Percentiles rank a stretch among this genome's conserved stretches.
Evolutionary conservation across 208 protist genomes (phyloP).

Genomic region (Angomonas ambiguus): DNA sequence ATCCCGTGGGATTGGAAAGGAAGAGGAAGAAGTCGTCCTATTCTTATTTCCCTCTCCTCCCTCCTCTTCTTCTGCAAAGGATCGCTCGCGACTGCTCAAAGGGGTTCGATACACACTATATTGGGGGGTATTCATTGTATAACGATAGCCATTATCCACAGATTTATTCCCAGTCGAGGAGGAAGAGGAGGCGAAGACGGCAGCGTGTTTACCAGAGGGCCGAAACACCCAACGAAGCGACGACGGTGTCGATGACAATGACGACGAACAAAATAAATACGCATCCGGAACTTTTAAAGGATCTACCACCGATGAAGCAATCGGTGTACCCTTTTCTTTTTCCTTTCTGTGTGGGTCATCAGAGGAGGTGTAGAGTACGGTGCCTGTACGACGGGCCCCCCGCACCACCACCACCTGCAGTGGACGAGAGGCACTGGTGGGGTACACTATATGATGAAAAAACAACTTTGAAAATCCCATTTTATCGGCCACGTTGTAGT

Average conservation of each 20-base stretch:
- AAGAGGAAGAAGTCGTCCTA: no score
- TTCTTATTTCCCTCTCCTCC: neutral
- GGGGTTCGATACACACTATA: neutral
- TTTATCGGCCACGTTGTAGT: constrained; percentile 29
- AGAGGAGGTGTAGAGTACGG: neutral
- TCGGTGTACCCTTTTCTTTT: neutral
- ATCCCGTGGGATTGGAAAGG: no score
- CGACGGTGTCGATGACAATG: no score
- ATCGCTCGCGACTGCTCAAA: neutral
- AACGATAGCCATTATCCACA: neutral
- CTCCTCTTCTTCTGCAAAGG: neutral
- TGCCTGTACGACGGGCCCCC: constrained; percentile 40
- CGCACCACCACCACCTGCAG: constrained; percentile 72
- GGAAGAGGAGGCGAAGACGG: neutral
- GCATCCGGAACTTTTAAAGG: neutral
- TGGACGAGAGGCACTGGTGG: constrained; percentile 57
- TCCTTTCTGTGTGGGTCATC: neutral
- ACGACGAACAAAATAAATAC: no score
- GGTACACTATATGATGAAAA: constrained; percentile 81
- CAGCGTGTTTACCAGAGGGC: neutral
- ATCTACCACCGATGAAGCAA: no score
- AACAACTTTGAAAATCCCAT: constrained; percentile 64
- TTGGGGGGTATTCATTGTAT: neutral
- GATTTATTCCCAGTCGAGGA: neutral
- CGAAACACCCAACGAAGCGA: neutral